Conservation (phyloP, 2,329 filamentous ascomycete species). For the Pestalotiopsis sp. region DNA sequence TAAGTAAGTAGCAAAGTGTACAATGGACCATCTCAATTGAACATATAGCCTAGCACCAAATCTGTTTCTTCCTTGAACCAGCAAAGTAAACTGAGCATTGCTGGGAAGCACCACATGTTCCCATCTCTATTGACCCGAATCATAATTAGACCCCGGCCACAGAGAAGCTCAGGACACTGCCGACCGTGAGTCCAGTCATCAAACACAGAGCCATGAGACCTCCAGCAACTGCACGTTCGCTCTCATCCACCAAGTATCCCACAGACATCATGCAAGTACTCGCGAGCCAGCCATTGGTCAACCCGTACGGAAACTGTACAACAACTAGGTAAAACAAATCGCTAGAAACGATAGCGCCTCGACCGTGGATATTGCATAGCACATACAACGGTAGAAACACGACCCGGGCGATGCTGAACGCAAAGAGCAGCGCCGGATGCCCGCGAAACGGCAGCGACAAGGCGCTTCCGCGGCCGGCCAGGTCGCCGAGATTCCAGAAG, state of each 20-base stretch:
- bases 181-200: conserved; percentile 78
- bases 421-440: conserved; percentile 68
- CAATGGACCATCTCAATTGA: too few relatives aligned
- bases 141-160: conserved; percentile 50
- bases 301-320: conserved; percentile 81
- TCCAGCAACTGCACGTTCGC: conserved; percentile 85
- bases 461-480: conserved; percentile 73
- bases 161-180: conserved; percentile 86
- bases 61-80: too few relatives aligned
- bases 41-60: too few relatives aligned
- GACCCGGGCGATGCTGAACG: conserved; percentile 65
- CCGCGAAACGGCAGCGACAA: conserved; percentile 54
- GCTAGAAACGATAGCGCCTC: conserved; percentile 72
- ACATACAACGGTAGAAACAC: conserved; percentile 83
- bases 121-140: too few relatives aligned
- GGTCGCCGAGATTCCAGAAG: conserved; percentile 90
- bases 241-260: conserved; percentile 75
- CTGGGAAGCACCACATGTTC: too few relatives aligned
- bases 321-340: conserved; percentile 86
- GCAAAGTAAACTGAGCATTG: too few relatives aligned
- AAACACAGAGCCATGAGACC: conserved; percentile 93
- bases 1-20: too few relatives aligned
- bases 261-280: conserved; percentile 92
- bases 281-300: conserved; percentile 85
- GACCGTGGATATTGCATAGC: conserved; percentile 83